Evolutionary conservation across 805 yeast genomes (phyloP).

Genomic region (Candida coleopterorum): DNA sequence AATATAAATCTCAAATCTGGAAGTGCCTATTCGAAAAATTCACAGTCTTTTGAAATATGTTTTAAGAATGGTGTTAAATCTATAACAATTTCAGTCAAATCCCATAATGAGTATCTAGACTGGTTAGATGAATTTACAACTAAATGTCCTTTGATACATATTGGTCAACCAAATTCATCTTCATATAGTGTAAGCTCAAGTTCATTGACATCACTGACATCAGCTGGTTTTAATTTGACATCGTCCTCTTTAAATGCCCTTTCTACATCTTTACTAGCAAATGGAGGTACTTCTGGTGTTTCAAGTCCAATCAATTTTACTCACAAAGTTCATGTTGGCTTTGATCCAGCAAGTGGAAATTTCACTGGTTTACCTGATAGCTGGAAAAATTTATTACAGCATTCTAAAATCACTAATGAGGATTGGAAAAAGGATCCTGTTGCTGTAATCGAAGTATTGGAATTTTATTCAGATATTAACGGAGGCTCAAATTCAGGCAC

Average conservation of each 20-base stretch:
- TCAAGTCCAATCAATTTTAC: slow-evolving; percentile 93
- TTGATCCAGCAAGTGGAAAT: slow-evolving; percentile 69
- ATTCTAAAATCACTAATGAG: slow-evolving; percentile 56
- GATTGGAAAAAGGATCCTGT: slow-evolving; percentile 62
- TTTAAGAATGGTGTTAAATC: slow-evolving; percentile 53
- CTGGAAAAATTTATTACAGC: slow-evolving; percentile 52
- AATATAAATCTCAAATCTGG: slow-evolving; percentile 57
- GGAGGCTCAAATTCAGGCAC: slow-evolving; percentile 33
- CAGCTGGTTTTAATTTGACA: background rate
- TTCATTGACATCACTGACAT: slow-evolving; percentile 5
- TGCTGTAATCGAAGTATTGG: slow-evolving; percentile 58
- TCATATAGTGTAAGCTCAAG: background rate
- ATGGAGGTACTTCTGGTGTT: slow-evolving; percentile 35
- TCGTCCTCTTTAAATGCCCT: slow-evolving; percentile 20
- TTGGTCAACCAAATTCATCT: slow-evolving; percentile 16
- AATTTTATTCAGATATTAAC: slow-evolving; percentile 47
- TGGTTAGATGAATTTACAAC: slow-evolving; percentile 89
- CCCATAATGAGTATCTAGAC: slow-evolving; percentile 73
- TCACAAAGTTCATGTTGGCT: slow-evolving; percentile 87
- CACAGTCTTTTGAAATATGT: slow-evolving; percentile 63
- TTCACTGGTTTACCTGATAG: slow-evolving; percentile 55
- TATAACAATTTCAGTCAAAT: slow-evolving; percentile 68
- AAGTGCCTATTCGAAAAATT: slow-evolving; percentile 31
- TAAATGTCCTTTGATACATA: slow-evolving; percentile 59
- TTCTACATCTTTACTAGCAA: slow-evolving; percentile 1